phyloP scores from a whole-genome alignment of 441 rosid genomes.

The Croton setiger region DNA sequence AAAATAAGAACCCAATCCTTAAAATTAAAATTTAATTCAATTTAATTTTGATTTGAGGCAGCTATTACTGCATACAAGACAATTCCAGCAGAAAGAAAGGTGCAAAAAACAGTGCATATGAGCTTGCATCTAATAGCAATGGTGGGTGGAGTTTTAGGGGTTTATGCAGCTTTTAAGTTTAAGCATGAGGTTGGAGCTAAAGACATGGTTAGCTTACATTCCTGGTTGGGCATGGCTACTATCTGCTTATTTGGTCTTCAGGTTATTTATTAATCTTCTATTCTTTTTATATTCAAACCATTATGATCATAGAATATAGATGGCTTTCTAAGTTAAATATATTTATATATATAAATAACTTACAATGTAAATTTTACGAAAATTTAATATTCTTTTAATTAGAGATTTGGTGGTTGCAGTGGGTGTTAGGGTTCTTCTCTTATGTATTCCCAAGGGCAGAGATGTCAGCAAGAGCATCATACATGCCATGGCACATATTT shows the following conservation, averaged over 20 bases:
- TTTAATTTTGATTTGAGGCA: conserved; percentile 19
- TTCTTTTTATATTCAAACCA: too few species aligned
- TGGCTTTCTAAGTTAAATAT: too few species aligned
- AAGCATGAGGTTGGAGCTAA: conserved; percentile 26
- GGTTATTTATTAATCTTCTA: conserved; percentile 23
- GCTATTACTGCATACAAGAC: conserved; percentile 58
- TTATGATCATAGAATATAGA: too few species aligned
- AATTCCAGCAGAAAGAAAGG: conserved; percentile 30
- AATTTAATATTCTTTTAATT: too few species aligned
- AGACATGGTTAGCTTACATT: conserved; percentile 39
- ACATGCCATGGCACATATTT: conserved; percentile 48
- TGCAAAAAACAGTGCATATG: conserved; percentile 32
- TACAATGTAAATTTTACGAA: too few species aligned
- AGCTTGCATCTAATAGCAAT: conserved; percentile 38
- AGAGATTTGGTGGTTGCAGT: conserved; percentile 27
- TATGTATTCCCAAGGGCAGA: conserved; percentile 37
- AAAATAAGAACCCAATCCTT: too few species aligned
- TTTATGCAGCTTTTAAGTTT: conserved; percentile 39
- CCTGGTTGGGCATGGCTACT: conserved; percentile 57
- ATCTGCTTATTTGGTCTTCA: conserved; percentile 45
- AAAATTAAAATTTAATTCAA: too few species aligned
- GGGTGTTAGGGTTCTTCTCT: conserved; percentile 42
- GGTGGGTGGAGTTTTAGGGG: conserved; percentile 36
- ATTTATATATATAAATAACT: too few species aligned
- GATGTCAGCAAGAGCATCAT: conserved; percentile 31